Evolutionary conservation across 371 early-diverging fungal genomes (phyloP), one percentile per base, ranked within the genome.

Genomic region (Mucor racemosus): DNA sequence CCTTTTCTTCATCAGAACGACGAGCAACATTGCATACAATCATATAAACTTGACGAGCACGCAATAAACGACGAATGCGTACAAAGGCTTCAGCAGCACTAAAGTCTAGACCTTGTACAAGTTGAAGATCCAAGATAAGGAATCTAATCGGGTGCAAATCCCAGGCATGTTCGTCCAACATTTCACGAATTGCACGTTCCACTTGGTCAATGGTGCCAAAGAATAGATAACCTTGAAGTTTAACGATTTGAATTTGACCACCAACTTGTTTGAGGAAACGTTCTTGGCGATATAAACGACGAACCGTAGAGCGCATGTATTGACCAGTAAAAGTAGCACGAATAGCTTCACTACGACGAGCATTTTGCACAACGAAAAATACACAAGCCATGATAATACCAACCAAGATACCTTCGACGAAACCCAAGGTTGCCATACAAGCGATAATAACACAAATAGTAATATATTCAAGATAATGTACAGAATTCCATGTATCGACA

Each of bases 181-280:
- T 71, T 5, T 74, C 74, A n/a, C 90, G 88, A 60, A 97, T 91
- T 26, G 88, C 84, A 36, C 80, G 83, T 66, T 95, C 96, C 5
- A 97, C 89, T 65, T 92, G 91, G 66, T 89, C 90, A 66, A 97
- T 91, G 3, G 97, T 95, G 41, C 97, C 98, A 79, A 97, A 98
- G 72, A 98, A 98, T 82, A 95, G 81, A 67, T 91, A 94, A 6
- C 97, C 97, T 74, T 97, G 96, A 34, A 97, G 73, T 69, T 91
- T 91, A 67, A 97, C 84, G 7, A 94, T 87, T 61, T 93, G 91
- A 58, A 97, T 95, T 72, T 96, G 97, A 3, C 81, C 82, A 15
- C 93, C 95, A 5, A 93, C 94, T 35, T 90, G 78, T 44, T 92
- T 89, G 66, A 98, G 77, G 65, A 94, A 96, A 26, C 82, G 86